A percentile compares a stretch with the other conserved stretches of the same genome.
Evolutionary conservation across 2,329 filamentous ascomycete species (phyloP).

Genomic region (Knoxdaviesia proteae): DNA sequence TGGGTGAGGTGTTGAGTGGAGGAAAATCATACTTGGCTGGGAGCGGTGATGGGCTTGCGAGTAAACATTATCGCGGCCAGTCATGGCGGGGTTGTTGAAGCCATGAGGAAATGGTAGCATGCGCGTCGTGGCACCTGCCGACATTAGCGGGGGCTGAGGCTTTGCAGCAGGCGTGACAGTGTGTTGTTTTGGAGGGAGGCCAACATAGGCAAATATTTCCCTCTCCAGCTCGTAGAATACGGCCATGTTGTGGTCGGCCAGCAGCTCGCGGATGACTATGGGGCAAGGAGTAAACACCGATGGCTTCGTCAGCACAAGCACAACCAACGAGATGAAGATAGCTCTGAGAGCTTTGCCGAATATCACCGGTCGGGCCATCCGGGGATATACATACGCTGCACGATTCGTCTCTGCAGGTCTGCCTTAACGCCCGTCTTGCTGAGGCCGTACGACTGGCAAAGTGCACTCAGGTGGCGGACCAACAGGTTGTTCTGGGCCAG

Average conservation of each 20-base stretch:
- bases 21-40: no score
- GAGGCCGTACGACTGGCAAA: conserved; percentile 56
- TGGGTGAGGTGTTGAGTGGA: no score
- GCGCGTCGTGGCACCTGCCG: neutral
- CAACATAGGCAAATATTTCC: conserved; percentile 1
- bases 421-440: conserved; percentile 70
- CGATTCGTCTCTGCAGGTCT: conserved; percentile 58
- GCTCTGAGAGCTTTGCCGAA: no score
- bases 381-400: conserved; percentile 41
- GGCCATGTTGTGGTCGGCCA: conserved; percentile 15
- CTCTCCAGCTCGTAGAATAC: conserved; percentile 19
- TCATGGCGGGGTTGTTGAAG: no score
- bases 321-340: no score
- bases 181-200: neutral
- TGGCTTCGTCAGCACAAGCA: no score
- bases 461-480: conserved; percentile 48
- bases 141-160: neutral
- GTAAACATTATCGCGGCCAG: no score
- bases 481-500: conserved; percentile 24
- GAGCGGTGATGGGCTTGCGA: no score
- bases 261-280: conserved; percentile 21
- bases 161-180: no score
- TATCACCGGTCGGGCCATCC: no score
- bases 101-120: no score
- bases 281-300: neutral